Percentiles rank a stretch among this genome's conserved stretches.
Conservation (phyloP, 2,329 filamentous ascomycete genomes). For the Penicillium sp. region DNA sequence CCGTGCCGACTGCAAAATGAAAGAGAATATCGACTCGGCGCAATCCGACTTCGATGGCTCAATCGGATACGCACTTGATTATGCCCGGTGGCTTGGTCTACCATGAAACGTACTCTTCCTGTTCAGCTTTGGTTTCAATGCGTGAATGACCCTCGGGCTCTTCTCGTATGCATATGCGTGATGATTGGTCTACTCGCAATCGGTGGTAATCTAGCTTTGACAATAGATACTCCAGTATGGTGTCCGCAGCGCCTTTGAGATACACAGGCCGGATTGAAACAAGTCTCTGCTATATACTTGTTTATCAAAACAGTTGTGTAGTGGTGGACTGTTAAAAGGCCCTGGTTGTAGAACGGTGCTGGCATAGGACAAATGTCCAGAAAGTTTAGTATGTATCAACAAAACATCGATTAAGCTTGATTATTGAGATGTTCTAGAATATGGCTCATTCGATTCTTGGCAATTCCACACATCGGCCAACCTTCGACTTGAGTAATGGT, state of each 20-base stretch:
- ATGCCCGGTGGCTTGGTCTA: conserved; percentile 18
- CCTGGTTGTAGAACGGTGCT: no score
- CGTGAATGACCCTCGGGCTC: conserved; percentile 3
- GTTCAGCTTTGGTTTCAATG: neutral
- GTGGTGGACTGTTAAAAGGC: no score
- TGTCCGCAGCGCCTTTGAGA: neutral
- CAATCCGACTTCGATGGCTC: conserved; percentile 7
- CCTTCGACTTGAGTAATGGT: neutral
- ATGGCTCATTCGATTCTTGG: neutral
- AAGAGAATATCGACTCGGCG: conserved; percentile 3
- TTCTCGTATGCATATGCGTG: neutral
- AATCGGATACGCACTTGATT: conserved; percentile 19
- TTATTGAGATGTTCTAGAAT: neutral
- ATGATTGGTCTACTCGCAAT: neutral
- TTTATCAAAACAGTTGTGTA: no score
- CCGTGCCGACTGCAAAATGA: neutral
- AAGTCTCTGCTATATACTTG: neutral
- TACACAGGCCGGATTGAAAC: neutral
- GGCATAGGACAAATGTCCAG: neutral
- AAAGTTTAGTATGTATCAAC: neutral
- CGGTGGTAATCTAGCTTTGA: conserved; percentile 3
- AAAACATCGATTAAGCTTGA: neutral
- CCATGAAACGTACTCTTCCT: conserved; percentile 17
- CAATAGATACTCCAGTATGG: neutral
- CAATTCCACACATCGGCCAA: neutral